Percentiles rank a stretch among this genome's conserved stretches.
These are phyloP conservation scores for Emiliania huxleyi DNA, from an alignment of 78 protist genomes.

Conservation along the genomic window DNA sequence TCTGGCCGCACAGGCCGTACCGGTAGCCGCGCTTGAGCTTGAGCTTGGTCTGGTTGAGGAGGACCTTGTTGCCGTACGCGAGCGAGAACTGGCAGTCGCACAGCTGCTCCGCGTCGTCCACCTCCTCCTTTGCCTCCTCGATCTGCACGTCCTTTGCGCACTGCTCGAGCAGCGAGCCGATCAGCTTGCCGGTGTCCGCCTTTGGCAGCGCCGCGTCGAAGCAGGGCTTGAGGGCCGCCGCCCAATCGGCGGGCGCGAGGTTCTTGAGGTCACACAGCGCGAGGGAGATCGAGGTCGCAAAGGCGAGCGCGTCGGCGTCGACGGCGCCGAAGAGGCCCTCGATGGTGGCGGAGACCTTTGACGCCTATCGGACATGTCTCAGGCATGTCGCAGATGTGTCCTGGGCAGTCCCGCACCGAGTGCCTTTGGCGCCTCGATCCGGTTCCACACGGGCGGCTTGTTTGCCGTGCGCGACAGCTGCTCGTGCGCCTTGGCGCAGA, in stretches of 20 bases:
- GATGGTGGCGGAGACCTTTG: neutral
- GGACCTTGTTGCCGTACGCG: slow-evolving; percentile 68
- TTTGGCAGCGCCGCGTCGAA: neutral
- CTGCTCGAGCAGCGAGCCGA: neutral
- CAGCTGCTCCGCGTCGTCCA: slow-evolving; percentile 69
- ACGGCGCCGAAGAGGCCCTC: neutral
- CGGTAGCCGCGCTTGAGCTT: slow-evolving; percentile 50
- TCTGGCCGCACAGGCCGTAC: slow-evolving; percentile 63
- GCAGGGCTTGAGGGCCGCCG: neutral
- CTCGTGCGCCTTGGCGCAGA: slow-evolving; percentile 35
- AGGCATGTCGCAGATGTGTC: too few species aligned
- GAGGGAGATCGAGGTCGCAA: neutral
- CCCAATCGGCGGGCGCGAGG: neutral
- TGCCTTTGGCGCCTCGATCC: neutral
- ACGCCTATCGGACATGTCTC: too few species aligned
- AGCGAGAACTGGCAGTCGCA: slow-evolving; percentile 69
- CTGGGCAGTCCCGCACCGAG: too few species aligned
- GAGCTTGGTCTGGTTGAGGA: slow-evolving; percentile 64
- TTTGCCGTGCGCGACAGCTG: neutral
- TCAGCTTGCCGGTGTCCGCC: neutral
- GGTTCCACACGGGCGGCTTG: neutral
- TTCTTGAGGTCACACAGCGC: neutral
- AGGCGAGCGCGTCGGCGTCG: neutral
- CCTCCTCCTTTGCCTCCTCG: slow-evolving; percentile 43
- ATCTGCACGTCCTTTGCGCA: neutral